Percentiles rank a stretch among this genome's conserved stretches.
Conservation (phyloP, 2,329 filamentous ascomycete genomes). For the Nothophoma quercina region DNA sequence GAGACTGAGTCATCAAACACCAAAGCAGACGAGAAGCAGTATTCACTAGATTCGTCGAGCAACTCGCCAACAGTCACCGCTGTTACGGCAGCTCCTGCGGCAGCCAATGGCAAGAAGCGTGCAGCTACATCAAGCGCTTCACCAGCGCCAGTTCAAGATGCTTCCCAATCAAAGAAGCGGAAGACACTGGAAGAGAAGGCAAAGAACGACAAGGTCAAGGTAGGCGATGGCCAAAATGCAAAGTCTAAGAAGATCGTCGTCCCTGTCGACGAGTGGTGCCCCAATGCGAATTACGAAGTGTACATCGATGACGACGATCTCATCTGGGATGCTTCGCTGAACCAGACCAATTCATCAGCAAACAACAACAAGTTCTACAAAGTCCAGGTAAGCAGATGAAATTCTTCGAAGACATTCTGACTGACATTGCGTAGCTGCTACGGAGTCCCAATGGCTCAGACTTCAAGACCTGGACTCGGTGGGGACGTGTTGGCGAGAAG, state of each 20-base stretch:
- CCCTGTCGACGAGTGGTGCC: conserved; percentile 57
- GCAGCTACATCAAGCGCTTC: conserved; percentile 34
- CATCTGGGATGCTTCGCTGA: conserved; percentile 81
- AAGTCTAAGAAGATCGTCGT: conserved; percentile 53
- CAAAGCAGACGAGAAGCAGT: conserved; percentile 51
- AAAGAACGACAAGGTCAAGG: conserved; percentile 39
- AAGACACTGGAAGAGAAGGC: conserved; percentile 33
- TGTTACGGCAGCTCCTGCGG: conserved; percentile 11
- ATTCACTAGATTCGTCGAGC: conserved; percentile 38
- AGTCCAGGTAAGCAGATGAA: conserved; percentile 62
- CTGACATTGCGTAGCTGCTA: conserved; percentile 37
- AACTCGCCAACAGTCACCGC: conserved; percentile 8
- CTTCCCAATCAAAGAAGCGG: conserved; percentile 29
- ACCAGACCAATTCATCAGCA: conserved; percentile 73
- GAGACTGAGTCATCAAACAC: conserved; percentile 58
- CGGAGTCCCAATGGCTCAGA: conserved; percentile 32
- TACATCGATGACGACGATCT: conserved; percentile 70
- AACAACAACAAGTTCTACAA: conserved; percentile 89
- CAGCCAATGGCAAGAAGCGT: conserved; percentile 41
- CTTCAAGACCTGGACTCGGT: conserved; percentile 76
- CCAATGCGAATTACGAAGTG: conserved; percentile 56
- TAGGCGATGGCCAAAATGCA: conserved; percentile 55
- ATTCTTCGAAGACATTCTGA: neutral
- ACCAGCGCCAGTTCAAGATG: conserved; percentile 14
- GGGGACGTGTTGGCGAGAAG: conserved; percentile 74